Conservation (phyloP, 129 eudicot species). For the Kitagawia praeruptora region DNA sequence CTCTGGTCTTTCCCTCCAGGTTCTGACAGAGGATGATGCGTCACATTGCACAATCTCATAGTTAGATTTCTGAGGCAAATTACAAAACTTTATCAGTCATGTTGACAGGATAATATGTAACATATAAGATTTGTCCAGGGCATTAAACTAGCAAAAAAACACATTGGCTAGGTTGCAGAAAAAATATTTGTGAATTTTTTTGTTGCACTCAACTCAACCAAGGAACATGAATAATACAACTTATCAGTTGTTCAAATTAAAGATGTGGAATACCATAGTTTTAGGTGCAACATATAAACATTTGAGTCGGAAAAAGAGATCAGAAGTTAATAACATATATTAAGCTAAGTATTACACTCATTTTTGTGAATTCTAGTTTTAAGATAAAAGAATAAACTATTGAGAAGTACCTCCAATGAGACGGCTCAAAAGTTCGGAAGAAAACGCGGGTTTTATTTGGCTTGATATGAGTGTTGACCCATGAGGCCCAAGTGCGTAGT, state of each 20-base stretch:
- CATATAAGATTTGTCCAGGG: background rate
- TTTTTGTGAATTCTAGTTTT: background rate
- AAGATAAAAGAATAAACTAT: background rate
- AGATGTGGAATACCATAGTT: background rate
- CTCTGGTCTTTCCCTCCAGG: slow-evolving; percentile 21
- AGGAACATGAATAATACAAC: background rate
- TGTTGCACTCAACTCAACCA: background rate
- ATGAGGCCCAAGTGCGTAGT: slow-evolving; percentile 41
- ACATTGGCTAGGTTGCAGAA: background rate
- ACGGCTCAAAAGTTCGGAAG: slow-evolving; percentile 55
- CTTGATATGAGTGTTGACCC: slow-evolving; percentile 40
- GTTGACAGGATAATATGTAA: background rate
- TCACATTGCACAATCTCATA: slow-evolving; percentile 36
- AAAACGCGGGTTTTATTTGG: slow-evolving; percentile 41
- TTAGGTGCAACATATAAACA: background rate
- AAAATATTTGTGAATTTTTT: background rate
- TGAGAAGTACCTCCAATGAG: slow-evolving; percentile 52
- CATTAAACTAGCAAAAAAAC: background rate
- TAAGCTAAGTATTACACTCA: background rate
- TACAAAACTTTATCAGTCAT: background rate
- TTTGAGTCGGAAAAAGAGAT: background rate
- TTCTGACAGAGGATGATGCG: slow-evolving; percentile 32
- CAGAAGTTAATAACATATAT: background rate
- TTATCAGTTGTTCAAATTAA: background rate
- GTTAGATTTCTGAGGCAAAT: slow-evolving; percentile 32